phyloP scores from a whole-genome alignment of 2,329 filamentous ascomycete genomes.

The Colletotrichum acutatum region DNA sequence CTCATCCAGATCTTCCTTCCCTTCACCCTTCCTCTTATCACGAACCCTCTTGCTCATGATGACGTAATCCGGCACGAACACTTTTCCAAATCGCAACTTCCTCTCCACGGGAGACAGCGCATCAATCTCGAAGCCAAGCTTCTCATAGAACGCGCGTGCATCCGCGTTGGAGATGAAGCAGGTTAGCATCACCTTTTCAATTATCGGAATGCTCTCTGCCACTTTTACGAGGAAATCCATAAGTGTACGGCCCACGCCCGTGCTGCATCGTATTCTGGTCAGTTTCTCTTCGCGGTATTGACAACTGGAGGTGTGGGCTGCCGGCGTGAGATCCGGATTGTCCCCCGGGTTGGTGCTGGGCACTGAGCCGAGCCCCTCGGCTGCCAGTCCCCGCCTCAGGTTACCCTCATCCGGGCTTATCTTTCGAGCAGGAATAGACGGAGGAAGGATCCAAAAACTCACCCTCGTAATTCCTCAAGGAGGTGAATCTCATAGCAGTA shows the following conservation, averaged over 20 bases:
- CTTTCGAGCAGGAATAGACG: not conserved
- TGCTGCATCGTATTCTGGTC: constrained; percentile 48
- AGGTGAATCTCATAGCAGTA: constrained; percentile 87
- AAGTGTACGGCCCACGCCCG: constrained; percentile 70
- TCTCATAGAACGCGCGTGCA: constrained; percentile 70
- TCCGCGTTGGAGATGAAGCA: constrained; percentile 72
- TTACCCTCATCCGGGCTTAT: not conserved
- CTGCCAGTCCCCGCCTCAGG: too few relatives aligned
- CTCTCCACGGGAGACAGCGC: constrained; percentile 64
- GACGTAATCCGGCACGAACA: constrained; percentile 66
- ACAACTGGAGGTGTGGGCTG: too few relatives aligned
- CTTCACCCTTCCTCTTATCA: not conserved
- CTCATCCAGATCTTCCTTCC: not conserved
- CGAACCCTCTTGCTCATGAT: constrained; percentile 65
- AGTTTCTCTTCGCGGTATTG: too few relatives aligned
- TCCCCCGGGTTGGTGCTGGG: too few relatives aligned
- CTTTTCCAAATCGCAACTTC: constrained; percentile 64
- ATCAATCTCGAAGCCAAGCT: constrained; percentile 67
- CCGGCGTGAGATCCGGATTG: not conserved
- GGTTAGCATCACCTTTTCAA: constrained; percentile 79
- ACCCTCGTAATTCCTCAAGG: constrained; percentile 64
- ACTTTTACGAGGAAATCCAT: constrained; percentile 66
- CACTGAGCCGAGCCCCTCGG: not conserved
- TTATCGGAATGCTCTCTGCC: constrained; percentile 62
- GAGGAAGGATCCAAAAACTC: constrained; percentile 37